Base-by-base conservation (phyloP, 768 basidiomycete species). In the Lentinus tigrinus region DNA sequence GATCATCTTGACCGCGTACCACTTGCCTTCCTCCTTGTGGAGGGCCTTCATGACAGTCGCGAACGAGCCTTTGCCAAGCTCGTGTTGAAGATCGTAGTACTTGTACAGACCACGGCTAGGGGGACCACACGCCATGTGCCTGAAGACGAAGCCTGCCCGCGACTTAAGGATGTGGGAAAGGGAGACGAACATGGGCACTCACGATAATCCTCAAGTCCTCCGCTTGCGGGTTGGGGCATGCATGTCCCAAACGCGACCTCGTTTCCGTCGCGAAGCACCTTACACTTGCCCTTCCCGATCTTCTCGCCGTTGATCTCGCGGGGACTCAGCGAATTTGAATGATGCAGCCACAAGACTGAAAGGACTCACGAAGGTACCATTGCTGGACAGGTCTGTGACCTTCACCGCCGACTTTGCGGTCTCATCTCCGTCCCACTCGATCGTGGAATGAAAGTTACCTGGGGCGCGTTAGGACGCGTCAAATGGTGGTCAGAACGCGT, bases 1-100 rank as follows among this genome's bases (percentile, higher is more conserved):
- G 58, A 95, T 93, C 77, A 93, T 87, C 77, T 98, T 98, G 71
- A 95, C 85, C 0, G 96, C 96, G 61, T 82, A 87, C 79, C 85
- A 85, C 56, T 81, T 74, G 11, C 93, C 93, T 11, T 87, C 88
- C 21, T 73, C 70, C 10, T 85, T 83, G 63, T 85, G 81, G 44
- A 95, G 77, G 1, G 91, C 94, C 69, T 89, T 91, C 76, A 87
- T 82, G 19, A 98, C 96, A 10, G 88, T 88, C 4, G 94, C 96
- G 69, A 97, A 98, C 2, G 92, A 87, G 9, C 96, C 96, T 64
- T 87, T 88, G 52, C 96, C 96, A 3, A 98, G 82, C 70, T 91
- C 87, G 50, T 76, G 70, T 31, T 78, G 76, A 38, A 91, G 66
- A 61, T 91, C 89, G 69, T 92, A 92, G 54, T 77, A 74, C 1